Conservation (phyloP, 768 basidiomycete genomes). For the Austroboletus eburneus region DNA sequence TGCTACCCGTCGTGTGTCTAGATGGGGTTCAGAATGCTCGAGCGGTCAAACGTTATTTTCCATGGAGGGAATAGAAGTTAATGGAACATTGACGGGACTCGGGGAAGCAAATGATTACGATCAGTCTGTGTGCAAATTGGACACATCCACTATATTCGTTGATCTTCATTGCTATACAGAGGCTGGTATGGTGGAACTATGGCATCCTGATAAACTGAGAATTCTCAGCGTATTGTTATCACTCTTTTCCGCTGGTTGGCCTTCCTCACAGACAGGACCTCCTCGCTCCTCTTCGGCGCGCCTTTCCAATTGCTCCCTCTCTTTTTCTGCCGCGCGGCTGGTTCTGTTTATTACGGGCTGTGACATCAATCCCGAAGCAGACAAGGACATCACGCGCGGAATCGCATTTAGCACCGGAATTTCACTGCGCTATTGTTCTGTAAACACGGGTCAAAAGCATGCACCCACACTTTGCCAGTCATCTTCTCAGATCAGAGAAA, state of each 20-base stretch:
- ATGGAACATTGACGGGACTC: slow-evolving; percentile 40
- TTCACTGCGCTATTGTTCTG: slow-evolving; percentile 52
- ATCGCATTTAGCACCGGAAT: slow-evolving; percentile 54
- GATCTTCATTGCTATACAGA: slow-evolving; percentile 52
- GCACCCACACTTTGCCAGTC: slow-evolving; percentile 21
- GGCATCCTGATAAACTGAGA: slow-evolving; percentile 56
- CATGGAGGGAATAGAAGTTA: slow-evolving; percentile 52
- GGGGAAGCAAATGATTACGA: slow-evolving; percentile 50
- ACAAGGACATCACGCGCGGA: slow-evolving; percentile 63
- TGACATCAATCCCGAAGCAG: slow-evolving; percentile 74
- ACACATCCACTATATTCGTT: slow-evolving; percentile 39
- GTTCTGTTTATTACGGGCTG: slow-evolving; percentile 70
- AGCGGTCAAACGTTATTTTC: slow-evolving; percentile 52
- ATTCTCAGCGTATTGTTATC: slow-evolving; percentile 50
- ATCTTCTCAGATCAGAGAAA: slow-evolving; percentile 44
- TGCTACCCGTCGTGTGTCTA: slow-evolving; percentile 27
- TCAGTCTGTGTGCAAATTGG: slow-evolving; percentile 35
- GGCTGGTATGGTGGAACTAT: slow-evolving; percentile 60
- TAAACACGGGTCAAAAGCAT: slow-evolving; percentile 25
- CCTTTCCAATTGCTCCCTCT: slow-evolving; percentile 52
- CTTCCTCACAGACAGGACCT: slow-evolving; percentile 8
- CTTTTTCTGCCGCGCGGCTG: slow-evolving; percentile 56
- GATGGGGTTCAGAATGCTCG: slow-evolving; percentile 34
- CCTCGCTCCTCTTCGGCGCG: slow-evolving; percentile 34
- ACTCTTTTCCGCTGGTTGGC: slow-evolving; percentile 26